Base-by-base conservation (phyloP, 2,329 filamentous ascomycete genomes). In the Epicoccum nigrum region DNA sequence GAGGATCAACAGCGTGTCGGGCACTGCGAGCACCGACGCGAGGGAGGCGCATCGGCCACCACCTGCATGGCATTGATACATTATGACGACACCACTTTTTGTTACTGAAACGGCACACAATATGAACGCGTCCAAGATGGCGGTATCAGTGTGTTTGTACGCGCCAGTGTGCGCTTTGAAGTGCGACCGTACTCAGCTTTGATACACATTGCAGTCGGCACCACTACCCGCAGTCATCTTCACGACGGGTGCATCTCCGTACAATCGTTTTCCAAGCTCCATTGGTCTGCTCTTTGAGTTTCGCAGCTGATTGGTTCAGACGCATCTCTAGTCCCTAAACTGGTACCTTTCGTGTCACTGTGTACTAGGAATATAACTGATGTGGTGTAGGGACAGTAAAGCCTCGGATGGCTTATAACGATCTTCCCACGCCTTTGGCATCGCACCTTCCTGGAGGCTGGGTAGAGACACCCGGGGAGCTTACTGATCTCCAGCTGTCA, bases 391-490 rank as follows among this genome's bases (percentile, higher is more conserved):
- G 45, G 20, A 40, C 41, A 23, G 8, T 15, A 28, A n/a, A 48
- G 32, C 16, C 21, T 3, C 49, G 30, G 19, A 73, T 73, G 69
- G 56, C 60, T 41, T 62, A 59, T 16, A 44, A 59, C 33, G 70
- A 71, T 9, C 55, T 48, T 25, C 64, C 69, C 11, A 72, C 69
- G n/a, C 69, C 69, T 28, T 47, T 28, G 17, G 45, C 62, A 6
- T 65, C 69, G 20, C 63, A 70, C 4, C 52, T 73, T 6, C 71
- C 70, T 13, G 73, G 67, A 41, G 70, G 60, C 4, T 74, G 69
- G 68, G 65, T 70, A 41, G 68, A 70, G 13, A 74, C 70, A 38
- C 67, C 71, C 13, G 62, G 57, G 16, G 61, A 67, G n/a, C 31
- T 54, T 15, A 56, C 44, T 40, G 54, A 60, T 41, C n/a, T n/a